A percentile compares a stretch with the other conserved stretches of the same genome.
Evolutionary conservation across 192 early-diverging fungal species (phyloP).

Genomic region (Coemansia sp.): DNA sequence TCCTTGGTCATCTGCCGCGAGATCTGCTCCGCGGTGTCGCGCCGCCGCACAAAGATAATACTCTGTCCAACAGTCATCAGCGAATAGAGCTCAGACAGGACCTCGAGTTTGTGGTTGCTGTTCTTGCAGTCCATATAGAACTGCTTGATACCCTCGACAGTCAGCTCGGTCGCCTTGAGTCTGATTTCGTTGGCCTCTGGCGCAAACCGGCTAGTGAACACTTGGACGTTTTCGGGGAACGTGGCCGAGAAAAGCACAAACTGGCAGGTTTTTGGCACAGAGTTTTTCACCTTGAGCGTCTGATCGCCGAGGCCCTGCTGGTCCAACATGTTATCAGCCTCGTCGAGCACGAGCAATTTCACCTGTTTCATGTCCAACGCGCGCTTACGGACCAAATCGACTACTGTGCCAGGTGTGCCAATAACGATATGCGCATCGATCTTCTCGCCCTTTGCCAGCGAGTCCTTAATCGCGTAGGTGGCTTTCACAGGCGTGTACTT

Average conservation of each 20-base stretch:
- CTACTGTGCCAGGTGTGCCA: slow-evolving; percentile 93
- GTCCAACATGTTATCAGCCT: slow-evolving; percentile 99
- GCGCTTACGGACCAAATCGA: slow-evolving; percentile 70
- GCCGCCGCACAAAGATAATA: slow-evolving; percentile 90
- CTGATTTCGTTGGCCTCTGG: slow-evolving; percentile 86
- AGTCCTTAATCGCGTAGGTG: slow-evolving; percentile 80
- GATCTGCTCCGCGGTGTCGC: slow-evolving; percentile 84
- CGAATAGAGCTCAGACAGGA: slow-evolving; percentile 70
- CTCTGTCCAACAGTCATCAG: slow-evolving; percentile 93
- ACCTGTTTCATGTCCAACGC: slow-evolving; percentile 64
- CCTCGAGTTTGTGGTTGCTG: slow-evolving; percentile 79
- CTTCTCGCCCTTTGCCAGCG: slow-evolving; percentile 57
- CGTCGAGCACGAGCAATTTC: slow-evolving; percentile 91
- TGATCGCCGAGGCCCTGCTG: slow-evolving; percentile 84
- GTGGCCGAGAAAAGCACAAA: slow-evolving; percentile 96
- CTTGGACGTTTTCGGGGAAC: slow-evolving; percentile 76
- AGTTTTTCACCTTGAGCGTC: slow-evolving; percentile 77
- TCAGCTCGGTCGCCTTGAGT: slow-evolving; percentile 85
- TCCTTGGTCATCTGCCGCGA: slow-evolving; percentile 72
- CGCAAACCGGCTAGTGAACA: slow-evolving; percentile 81
- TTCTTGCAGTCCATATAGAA: slow-evolving; percentile 93
- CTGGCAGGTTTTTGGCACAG: slow-evolving; percentile 75
- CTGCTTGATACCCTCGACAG: slow-evolving; percentile 93
- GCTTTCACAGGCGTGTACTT: slow-evolving; percentile 82
- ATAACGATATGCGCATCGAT: slow-evolving; percentile 83